Evolutionary conservation across 768 basidiomycete genomes (phyloP).

Genomic region (Naganishia antarctica): DNA sequence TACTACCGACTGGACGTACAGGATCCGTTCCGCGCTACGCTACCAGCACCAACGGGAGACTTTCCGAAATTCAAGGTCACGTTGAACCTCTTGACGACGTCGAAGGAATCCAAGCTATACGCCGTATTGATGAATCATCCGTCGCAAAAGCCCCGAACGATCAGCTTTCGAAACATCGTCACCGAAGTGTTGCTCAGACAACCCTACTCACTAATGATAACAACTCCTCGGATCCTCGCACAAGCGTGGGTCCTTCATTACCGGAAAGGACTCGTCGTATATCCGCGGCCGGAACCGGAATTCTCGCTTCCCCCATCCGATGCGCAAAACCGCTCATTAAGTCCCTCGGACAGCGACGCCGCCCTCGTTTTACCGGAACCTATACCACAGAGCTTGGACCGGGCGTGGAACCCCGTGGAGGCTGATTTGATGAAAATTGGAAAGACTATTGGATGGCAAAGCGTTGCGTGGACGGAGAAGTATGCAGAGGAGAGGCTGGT

Average conservation of each 20-base stretch:
- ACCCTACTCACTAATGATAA: constrained; percentile 58
- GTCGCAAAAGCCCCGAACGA: constrained; percentile 48
- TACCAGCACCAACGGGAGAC: neutral
- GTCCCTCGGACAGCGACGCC: neutral
- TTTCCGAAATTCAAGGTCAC: constrained; percentile 34
- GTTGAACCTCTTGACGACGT: constrained; percentile 42
- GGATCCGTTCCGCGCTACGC: constrained; percentile 52
- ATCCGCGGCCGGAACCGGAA: constrained; percentile 59
- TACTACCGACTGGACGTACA: constrained; percentile 61
- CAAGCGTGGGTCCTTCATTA: constrained; percentile 64
- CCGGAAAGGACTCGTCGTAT: constrained; percentile 57
- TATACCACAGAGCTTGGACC: neutral
- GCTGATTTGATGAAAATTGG: constrained; percentile 35
- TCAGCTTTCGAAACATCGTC: constrained; percentile 36
- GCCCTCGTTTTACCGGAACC: neutral
- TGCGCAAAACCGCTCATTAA: neutral
- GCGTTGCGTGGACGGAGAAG: constrained; percentile 43
- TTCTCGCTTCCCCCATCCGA: constrained; percentile 35
- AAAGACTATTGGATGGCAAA: constrained; percentile 47
- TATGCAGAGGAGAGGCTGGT: constrained; percentile 40
- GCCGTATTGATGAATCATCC: constrained; percentile 55
- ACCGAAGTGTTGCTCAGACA: constrained; percentile 49
- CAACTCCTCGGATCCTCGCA: constrained; percentile 60
- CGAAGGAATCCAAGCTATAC: constrained; percentile 55
- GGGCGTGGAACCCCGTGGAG: constrained; percentile 40